phyloP scores from a whole-genome alignment of 2,329 filamentous ascomycete genomes.

The Fusarium sp. region DNA sequence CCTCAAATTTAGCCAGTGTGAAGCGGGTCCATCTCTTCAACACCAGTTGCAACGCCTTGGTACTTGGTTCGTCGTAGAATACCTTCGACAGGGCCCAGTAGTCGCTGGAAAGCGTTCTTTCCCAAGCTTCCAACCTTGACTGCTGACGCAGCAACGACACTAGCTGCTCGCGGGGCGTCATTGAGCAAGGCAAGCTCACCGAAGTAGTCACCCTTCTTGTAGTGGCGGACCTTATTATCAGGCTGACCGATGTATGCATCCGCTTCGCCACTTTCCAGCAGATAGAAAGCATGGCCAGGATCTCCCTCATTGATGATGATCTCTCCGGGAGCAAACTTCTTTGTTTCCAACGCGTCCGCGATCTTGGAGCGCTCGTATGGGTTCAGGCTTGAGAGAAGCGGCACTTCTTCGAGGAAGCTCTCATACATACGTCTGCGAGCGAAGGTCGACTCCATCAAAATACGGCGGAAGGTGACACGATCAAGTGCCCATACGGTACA shows the following conservation, averaged over 20 bases:
- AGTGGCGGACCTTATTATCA: constrained; percentile 78
- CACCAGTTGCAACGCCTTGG: constrained; percentile 68
- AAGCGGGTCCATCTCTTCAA: constrained; percentile 76
- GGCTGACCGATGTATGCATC: constrained; percentile 85
- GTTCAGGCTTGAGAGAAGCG: constrained; percentile 83
- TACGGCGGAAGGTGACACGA: constrained; percentile 95
- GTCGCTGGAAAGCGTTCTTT: constrained; percentile 93
- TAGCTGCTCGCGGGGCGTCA: constrained; percentile 92
- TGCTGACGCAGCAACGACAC: constrained; percentile 83
- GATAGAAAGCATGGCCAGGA: constrained; percentile 89
- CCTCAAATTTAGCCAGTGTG: constrained; percentile 53
- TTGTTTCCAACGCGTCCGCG: constrained; percentile 92
- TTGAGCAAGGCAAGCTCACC: constrained; percentile 94
- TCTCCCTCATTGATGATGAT: constrained; percentile 93
- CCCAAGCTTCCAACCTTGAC: constrained; percentile 94
- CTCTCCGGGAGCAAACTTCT: constrained; percentile 83
- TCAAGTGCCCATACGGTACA: constrained; percentile 95
- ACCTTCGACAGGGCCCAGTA: constrained; percentile 91
- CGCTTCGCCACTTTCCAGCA: constrained; percentile 88
- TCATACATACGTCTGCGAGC: constrained; percentile 97
- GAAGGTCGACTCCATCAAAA: constrained; percentile 98
- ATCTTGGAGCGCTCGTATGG: constrained; percentile 97
- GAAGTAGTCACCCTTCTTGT: constrained; percentile 95
- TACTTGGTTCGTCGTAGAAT: constrained; percentile 88
- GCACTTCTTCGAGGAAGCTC: constrained; percentile 93